Conservation (phyloP, 768 basidiomycete species). For the Suillus hirtellus region DNA sequence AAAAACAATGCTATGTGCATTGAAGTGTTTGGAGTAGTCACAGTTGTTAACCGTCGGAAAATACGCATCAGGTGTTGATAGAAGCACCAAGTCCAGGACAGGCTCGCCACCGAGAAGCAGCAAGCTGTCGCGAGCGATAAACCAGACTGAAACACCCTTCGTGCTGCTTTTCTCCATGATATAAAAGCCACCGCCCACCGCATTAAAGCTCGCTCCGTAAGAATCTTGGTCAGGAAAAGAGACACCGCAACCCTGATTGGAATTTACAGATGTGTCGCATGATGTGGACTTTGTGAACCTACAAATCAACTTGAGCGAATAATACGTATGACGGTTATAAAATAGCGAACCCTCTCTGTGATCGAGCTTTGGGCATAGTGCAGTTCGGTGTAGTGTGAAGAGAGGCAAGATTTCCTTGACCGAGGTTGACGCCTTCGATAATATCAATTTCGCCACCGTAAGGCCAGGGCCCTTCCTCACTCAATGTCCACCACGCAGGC, state of each 20-base stretch:
- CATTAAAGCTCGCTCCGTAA: constrained; percentile 52
- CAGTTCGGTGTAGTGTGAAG: constrained; percentile 56
- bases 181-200: constrained; percentile 59
- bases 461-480: constrained; percentile 56
- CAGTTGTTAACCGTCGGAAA: constrained; percentile 46
- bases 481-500: constrained; percentile 67
- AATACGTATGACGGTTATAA: not conserved
- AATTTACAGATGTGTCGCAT: constrained; percentile 52
- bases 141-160: constrained; percentile 60
- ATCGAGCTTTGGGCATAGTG: constrained; percentile 40
- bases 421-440: constrained; percentile 60
- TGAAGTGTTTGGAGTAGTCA: constrained; percentile 53
- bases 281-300: constrained; percentile 43
- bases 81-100: not conserved
- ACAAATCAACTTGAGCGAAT: not conserved
- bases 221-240: constrained; percentile 38
- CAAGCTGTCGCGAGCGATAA: constrained; percentile 54
- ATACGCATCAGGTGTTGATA: constrained; percentile 42
- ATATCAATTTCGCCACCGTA: constrained; percentile 62
- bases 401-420: constrained; percentile 47
- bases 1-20: constrained; percentile 54
- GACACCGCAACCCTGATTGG: constrained; percentile 65
- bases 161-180: constrained; percentile 44
- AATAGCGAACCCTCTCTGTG: constrained; percentile 47
- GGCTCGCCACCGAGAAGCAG: not conserved